Conservation (phyloP, 257 asterid genomes). For the Anisodus acutangulus region DNA sequence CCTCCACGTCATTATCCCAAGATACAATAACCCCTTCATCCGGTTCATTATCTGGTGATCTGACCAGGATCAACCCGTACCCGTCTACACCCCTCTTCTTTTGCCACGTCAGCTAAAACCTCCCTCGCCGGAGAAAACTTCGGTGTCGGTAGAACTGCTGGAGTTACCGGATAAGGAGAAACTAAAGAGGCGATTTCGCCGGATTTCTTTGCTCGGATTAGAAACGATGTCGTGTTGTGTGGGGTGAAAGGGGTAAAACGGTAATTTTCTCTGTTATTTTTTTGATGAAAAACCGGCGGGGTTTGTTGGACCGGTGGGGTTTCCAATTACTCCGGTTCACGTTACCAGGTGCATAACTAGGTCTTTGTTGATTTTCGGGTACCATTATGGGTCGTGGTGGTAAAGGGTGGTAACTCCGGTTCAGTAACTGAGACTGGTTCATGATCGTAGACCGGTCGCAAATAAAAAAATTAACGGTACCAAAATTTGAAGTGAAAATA, state of each 20-base stretch:
- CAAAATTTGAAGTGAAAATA: not conserved
- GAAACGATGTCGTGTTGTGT: slow-evolving; percentile 60
- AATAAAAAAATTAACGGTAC: not conserved
- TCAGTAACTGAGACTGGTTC: slow-evolving; percentile 26
- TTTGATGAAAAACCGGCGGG: slow-evolving; percentile 24
- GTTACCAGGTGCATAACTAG: no score
- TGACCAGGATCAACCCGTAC: slow-evolving; percentile 59
- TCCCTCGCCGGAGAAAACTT: slow-evolving; percentile 59
- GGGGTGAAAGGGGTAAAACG: slow-evolving; percentile 63
- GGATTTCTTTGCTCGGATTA: slow-evolving; percentile 56
- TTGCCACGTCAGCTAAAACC: slow-evolving; percentile 55
- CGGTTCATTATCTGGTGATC: slow-evolving; percentile 49
- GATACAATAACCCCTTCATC: slow-evolving; percentile 51
- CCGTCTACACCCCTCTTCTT: slow-evolving; percentile 71
- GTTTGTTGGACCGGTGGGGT: not conserved
- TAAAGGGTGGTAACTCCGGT: slow-evolving; percentile 28
- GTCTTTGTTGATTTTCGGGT: not conserved
- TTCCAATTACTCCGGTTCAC: slow-evolving; percentile 10
- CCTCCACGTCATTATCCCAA: slow-evolving; percentile 54
- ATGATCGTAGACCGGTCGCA: slow-evolving; percentile 11
- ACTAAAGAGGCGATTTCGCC: slow-evolving; percentile 63
- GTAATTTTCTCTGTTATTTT: slow-evolving; percentile 21
- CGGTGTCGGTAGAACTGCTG: slow-evolving; percentile 61
- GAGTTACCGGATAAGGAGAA: slow-evolving; percentile 59
- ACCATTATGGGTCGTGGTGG: slow-evolving; percentile 4